Conservation (phyloP, 179 eudicot species). For the Gypsophila paniculata region DNA sequence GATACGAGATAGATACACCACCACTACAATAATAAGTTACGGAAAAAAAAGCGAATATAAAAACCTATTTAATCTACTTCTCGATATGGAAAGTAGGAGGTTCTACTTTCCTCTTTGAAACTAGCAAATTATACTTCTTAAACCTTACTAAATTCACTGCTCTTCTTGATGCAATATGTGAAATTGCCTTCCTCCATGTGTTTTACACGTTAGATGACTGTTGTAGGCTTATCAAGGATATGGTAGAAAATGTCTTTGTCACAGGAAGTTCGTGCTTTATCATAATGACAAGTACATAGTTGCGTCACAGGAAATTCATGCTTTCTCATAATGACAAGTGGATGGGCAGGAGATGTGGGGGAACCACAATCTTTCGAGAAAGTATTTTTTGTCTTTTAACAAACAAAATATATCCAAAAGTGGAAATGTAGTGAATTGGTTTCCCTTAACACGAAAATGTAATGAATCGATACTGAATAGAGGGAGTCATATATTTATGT, state of each 20-base stretch:
- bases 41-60: not conserved
- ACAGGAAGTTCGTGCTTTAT: not conserved
- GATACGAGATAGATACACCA: no score
- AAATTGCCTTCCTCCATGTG: not conserved
- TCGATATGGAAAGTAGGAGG: no score
- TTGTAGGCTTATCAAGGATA: not conserved
- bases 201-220: not conserved
- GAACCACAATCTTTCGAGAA: no score
- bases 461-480: not conserved
- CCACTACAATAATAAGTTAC: not conserved
- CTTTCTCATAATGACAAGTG: no score
- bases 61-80: not conserved
- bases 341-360: not conserved
- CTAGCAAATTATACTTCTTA: not conserved
- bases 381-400: no score
- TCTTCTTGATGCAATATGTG: slow-evolving; percentile 5
- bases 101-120: not conserved
- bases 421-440: no score
- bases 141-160: not conserved
- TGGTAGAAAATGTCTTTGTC: not conserved
- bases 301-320: not conserved
- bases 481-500: not conserved
- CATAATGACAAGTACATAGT: not conserved
- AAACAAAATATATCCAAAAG: no score
- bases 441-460: no score